Conservation (phyloP, 257 asterid species). For the Solanum infundibuliforme region DNA sequence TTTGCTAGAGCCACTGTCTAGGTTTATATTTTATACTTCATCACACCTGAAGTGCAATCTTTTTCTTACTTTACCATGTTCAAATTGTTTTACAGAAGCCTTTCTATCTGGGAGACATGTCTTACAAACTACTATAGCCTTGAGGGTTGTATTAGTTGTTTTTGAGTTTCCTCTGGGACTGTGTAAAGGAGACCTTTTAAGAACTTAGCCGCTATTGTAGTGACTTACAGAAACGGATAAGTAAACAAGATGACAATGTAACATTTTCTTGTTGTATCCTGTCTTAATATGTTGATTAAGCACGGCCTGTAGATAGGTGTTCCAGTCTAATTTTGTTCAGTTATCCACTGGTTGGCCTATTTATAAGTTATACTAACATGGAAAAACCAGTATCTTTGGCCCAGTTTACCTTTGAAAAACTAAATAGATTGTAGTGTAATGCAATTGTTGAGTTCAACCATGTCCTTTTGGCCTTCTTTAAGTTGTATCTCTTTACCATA, state of each 20-base stretch:
- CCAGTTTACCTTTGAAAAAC: neutral
- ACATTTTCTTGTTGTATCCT: neutral
- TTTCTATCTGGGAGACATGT: too few species aligned
- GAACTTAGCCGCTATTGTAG: too few species aligned
- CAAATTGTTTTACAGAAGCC: too few species aligned
- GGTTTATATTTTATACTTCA: neutral
- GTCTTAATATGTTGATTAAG: neutral
- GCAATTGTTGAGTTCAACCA: neutral
- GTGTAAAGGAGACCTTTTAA: too few species aligned
- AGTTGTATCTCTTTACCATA: neutral
- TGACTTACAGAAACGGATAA: neutral
- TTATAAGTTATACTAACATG: neutral
- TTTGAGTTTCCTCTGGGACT: too few species aligned
- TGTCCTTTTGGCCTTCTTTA: neutral
- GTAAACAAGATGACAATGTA: neutral
- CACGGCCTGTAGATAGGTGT: neutral
- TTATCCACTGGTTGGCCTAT: neutral
- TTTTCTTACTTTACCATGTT: neutral
- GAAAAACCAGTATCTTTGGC: neutral
- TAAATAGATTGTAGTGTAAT: neutral
- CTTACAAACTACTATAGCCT: too few species aligned
- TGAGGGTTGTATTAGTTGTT: too few species aligned
- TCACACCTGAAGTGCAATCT: neutral
- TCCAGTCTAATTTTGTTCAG: neutral
- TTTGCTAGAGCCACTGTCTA: neutral